These are phyloP conservation scores for Ramaria sp. DNA, from an alignment of 768 basidiomycete genomes.

Conservation along the genomic window DNA sequence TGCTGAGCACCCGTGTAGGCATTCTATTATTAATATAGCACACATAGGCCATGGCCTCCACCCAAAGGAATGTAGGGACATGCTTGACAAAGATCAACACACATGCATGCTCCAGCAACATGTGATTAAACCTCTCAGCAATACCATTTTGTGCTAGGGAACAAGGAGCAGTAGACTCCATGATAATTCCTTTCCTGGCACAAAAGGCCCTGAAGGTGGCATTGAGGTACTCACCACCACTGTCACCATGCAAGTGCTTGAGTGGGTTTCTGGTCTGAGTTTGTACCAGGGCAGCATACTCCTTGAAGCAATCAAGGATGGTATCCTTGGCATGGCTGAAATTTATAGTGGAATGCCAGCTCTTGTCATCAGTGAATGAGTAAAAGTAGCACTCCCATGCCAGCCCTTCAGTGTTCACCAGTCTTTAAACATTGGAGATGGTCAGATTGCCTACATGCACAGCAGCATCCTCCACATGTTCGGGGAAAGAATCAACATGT, in stretches of 20 bases:
- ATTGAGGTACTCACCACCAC: constrained; percentile 10
- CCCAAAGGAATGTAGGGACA: neutral
- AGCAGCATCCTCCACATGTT: neutral
- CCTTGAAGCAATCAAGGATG: neutral
- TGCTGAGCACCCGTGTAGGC: neutral
- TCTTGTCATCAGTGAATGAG: neutral
- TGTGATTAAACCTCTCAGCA: neutral
- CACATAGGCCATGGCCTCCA: neutral
- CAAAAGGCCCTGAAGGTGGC: constrained; percentile 15
- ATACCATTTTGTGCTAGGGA: too few relatives aligned
- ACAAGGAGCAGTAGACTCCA: constrained; percentile 25
- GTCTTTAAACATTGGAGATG: neutral
- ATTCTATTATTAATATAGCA: constrained; percentile 4
- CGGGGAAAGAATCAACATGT: neutral
- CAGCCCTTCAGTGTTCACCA: neutral
- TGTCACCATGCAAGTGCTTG: neutral
- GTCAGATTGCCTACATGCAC: neutral
- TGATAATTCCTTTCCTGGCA: constrained; percentile 17
- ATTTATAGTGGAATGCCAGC: neutral
- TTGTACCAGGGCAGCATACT: neutral
- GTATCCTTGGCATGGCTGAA: neutral
- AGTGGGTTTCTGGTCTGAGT: neutral
- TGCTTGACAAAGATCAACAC: neutral
- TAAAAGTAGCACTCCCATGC: neutral
- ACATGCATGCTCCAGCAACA: neutral